Evolutionary conservation across 352 stramenopile genomes (phyloP).

Genomic region (Phytophthora meadii): DNA sequence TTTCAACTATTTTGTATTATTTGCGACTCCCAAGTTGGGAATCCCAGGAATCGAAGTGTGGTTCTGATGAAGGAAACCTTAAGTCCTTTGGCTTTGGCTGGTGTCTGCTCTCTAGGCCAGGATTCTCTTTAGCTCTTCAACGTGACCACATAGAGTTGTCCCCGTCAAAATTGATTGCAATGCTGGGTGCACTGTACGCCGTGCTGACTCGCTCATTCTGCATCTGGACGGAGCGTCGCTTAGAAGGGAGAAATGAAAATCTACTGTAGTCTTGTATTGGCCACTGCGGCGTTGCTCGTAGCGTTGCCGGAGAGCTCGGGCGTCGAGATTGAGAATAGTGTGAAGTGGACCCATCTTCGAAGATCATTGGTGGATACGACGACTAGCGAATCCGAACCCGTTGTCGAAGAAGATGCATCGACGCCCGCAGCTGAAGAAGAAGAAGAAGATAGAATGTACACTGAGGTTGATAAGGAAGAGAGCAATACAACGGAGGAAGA

Average conservation of each 20-base stretch:
- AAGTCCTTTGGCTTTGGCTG: no score
- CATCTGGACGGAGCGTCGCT: conserved; percentile 3
- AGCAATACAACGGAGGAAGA: not conserved
- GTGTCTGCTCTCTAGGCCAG: not conserved
- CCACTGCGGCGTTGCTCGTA: conserved; percentile 6
- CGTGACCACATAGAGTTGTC: conserved; percentile 3
- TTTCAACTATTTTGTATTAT: no score
- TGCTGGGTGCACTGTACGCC: no score
- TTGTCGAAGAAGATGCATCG: not conserved
- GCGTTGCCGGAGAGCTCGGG: conserved; percentile 3
- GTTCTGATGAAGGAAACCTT: no score
- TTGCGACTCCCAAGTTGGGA: no score
- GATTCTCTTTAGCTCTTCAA: conserved; percentile 8
- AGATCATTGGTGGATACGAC: conserved; percentile 11
- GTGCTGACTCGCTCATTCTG: conserved; percentile 28
- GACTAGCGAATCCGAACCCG: conserved; percentile 6
- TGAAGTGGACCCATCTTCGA: conserved; percentile 24
- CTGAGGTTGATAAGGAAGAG: conserved; percentile 11
- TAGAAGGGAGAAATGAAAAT: conserved; percentile 21
- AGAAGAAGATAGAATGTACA: conserved; percentile 18
- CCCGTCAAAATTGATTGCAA: not conserved
- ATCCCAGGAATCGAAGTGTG: no score
- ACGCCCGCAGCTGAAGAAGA: conserved; percentile 3
- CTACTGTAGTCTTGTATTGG: conserved; percentile 4
- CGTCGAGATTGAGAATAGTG: conserved; percentile 14